Evolutionary conservation across 495 filamentous ascomycete genomes (phyloP), one percentile per base, ranked within the genome.

Genomic region (Collariella sp.): DNA sequence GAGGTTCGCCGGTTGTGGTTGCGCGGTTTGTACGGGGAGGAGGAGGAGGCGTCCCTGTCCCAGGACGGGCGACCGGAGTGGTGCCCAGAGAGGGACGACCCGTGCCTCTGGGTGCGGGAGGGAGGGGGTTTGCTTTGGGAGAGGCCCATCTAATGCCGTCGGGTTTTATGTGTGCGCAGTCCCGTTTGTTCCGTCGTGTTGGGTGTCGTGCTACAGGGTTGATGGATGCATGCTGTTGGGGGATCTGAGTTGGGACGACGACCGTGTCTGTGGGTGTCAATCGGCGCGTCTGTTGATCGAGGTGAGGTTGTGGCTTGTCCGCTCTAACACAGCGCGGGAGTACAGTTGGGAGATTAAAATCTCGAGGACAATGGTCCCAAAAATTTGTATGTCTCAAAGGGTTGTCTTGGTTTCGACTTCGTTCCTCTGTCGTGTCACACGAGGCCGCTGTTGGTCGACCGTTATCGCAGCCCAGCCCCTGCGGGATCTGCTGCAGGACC

Each of bases 101-200:
- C 15, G 46, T 26, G 9, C 16, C 11, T 19, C 29, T 6, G 29
- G 31, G 15, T 16, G 43, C 2, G 45, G 43, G 39, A 34, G 18
- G 54, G 50, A 34, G 50, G 29, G 38, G 56, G 16, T 56, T 50
- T 58, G 52, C 59, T 62, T 26, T 56, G 50, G 24, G 57, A 49
- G 42, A 36, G 19, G 50, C 58, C 61, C 61, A 60, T 63, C 48
- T 52, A 49, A 13, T 23, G 20, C 15, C 16, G 2, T 2, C 26
- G 34, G 5, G 11, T 2, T 22, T 36, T 19, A 7, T 46, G 34
- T 39, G 4, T 1, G 2, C 10, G 31, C 26, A 5, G 41, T 22
- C 19, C 10, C 33, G 20, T 49, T 9, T 18, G 29, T n/a, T 40
- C 5, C 10, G 22, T 23, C 11, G 26, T 5, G 26, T n/a, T 40